Conservation (phyloP, 2,329 filamentous ascomycete genomes). For the Apiospora malaysiana region DNA sequence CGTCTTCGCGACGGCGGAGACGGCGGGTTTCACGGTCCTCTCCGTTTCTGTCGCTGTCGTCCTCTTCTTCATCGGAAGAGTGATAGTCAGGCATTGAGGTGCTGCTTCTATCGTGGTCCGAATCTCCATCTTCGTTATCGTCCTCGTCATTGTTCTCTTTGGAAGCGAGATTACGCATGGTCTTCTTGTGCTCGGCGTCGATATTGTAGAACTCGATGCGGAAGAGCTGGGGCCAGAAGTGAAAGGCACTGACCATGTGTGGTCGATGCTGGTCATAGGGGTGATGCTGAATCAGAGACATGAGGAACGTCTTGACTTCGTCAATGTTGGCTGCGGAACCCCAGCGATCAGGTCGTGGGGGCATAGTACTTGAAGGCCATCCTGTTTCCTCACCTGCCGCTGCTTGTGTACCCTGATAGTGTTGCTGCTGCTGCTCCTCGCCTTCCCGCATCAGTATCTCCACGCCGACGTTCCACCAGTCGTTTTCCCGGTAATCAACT, state of each 20-base stretch:
- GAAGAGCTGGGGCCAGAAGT: slow-evolving; percentile 84
- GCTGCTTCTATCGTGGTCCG: background rate
- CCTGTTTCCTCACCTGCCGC: slow-evolving; percentile 22
- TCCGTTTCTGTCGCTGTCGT: slow-evolving; percentile 29
- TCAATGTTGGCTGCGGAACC: slow-evolving; percentile 52
- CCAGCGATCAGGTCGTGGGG: slow-evolving; percentile 41
- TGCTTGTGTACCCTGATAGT: background rate
- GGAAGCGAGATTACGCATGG: slow-evolving; percentile 44
- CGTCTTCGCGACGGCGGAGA: slow-evolving; percentile 25
- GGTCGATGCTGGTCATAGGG: slow-evolving; percentile 70
- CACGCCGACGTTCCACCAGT: slow-evolving; percentile 82
- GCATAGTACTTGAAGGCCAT: slow-evolving; percentile 21
- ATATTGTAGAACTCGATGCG: slow-evolving; percentile 81
- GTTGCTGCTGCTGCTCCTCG: slow-evolving; percentile 29
- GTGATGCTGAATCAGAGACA: slow-evolving; percentile 77
- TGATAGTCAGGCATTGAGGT: background rate
- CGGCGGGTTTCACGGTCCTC: slow-evolving; percentile 9
- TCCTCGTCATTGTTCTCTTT: slow-evolving; percentile 27
- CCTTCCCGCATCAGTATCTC: slow-evolving; percentile 77
- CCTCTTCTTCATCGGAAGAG: slow-evolving; percentile 26
- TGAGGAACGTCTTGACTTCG: slow-evolving; percentile 68
- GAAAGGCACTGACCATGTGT: slow-evolving; percentile 65
- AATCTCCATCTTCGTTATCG: slow-evolving; percentile 31
- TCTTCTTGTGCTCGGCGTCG: slow-evolving; percentile 62
- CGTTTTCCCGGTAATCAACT: slow-evolving; percentile 72